Base-by-base conservation (phyloP, 2,329 filamentous ascomycete species). In the Phaeosphaeriaceae sp. region DNA sequence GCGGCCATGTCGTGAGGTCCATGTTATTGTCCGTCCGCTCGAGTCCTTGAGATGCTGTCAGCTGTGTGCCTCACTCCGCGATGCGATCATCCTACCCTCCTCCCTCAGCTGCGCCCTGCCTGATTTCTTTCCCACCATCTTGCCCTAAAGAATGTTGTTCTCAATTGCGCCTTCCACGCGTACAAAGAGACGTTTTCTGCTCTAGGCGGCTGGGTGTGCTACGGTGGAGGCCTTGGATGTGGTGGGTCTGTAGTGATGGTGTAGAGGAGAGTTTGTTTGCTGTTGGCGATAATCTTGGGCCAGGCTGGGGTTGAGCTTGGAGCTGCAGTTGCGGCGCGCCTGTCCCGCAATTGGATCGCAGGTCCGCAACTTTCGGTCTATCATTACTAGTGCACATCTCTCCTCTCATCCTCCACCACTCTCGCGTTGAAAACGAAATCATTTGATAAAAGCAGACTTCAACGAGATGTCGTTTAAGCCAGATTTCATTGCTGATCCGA, bases 21-120 rank as follows among this genome's bases (percentile, higher is more conserved):
- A 99, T 94, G 80, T 94, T 93, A 86, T 99, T 99, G 83, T 99
- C 95, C 60, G 95, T 98, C 75, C 94, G 88, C 81, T 96, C 92
- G 65, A 99, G 88, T 66, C 95, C 94, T 97, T 76, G 22, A 47
- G 19, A 19, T 24, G 20, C 49, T 51, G 60, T 71, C 36, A 65
- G 61, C 50, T 50, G 20, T 42, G 41, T 48, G 3, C 44, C 33
- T 19, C 48, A 42, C 33, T n/a, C 27, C 50, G 41, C 21, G 44
- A 22, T 41, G 58, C 68, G n/a, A 40, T 13, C 36, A n/a, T 40
- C 70, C 21, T 76, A 83, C 82, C 82, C 73, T 90, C 86, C 76
- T 89, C 86, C 72, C 84, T 79, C 68, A 87, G 79, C 67, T 86
- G 83, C 63, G 86, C 85, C 72, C 85, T 85, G 53, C 86, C 86